Evolutionary conservation across 2,329 filamentous ascomycete species (phyloP), one percentile per base, ranked within the genome.

Genomic region (Fusarium napiforme): DNA sequence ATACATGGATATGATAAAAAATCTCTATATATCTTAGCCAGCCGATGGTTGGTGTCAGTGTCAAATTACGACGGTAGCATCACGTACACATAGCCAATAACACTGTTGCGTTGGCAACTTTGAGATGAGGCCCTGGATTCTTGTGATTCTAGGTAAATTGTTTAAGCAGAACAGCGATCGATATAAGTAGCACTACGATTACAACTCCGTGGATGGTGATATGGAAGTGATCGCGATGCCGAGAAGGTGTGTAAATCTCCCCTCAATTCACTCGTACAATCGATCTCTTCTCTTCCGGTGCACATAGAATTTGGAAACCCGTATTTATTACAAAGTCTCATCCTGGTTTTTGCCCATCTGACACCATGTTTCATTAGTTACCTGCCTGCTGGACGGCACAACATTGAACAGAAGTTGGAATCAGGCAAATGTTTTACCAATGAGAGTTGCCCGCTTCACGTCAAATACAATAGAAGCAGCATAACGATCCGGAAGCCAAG

Each of bases 361-460:
- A 46, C 45, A n/a, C 47, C 57, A 62, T 53, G 50, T 43, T 67
- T 37, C 52, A 47, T 56, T 47, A 40, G 45, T 53, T 50, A 45
- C 47, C 55, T 58, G 56, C 60, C 68, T 43, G 56, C 63, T 43
- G n/a, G 61, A 47, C 67, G 46, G 58, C 39, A 52, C 53, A 34
- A 42, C 39, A 52, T 60, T 69, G 59, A 52, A 65, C 56, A 45
- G 36, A 63, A 36, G 32, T 36, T 26, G 42, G 46, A 52, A 52
- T 43, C 36, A 28, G 52, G 49, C 49, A 49, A 52, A 60, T 47
- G 63, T 49, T 50, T 37, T 63, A 39, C 73, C 65, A 68, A 71
- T 71, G 72, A 77, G 75, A 73, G 23, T 46, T 77, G 50, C 60
- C 60, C 60, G 56, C 39, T 46, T 67, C 56, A 53, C 47, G 56